These are phyloP conservation scores for Saccharomyces cerevisiae DNA, from an alignment of 805 yeast species.

Conservation along the genomic window DNA sequence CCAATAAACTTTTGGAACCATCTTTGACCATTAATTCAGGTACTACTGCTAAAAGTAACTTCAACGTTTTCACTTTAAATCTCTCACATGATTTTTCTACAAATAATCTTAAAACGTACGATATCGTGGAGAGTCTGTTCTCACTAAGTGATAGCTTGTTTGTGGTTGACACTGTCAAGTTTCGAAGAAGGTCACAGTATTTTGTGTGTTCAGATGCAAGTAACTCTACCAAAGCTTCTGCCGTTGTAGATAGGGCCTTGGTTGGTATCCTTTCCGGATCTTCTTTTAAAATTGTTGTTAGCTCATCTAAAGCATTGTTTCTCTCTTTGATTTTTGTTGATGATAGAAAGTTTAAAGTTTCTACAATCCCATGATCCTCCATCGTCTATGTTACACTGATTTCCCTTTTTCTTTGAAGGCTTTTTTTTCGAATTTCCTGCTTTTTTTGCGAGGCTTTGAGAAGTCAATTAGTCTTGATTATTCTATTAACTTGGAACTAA, in stretches of 20 bases:
- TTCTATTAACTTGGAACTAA: not conserved
- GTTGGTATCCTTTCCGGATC: slow-evolving; percentile 15
- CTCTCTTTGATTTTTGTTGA: slow-evolving; percentile 50
- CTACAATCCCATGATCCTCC: not conserved
- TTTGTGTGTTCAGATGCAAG: slow-evolving; percentile 33
- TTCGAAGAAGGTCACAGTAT: slow-evolving; percentile 8
- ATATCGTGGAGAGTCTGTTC: slow-evolving; percentile 16
- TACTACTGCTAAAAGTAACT: slow-evolving; percentile 14
- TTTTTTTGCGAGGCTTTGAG: not conserved
- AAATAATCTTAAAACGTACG: slow-evolving; percentile 24
- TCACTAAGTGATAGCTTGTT: slow-evolving; percentile 30
- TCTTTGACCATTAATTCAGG: slow-evolving; percentile 19
- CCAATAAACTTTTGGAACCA: slow-evolving; percentile 8
- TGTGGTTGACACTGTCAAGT: slow-evolving; percentile 16
- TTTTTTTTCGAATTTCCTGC: not conserved
- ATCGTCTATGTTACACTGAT: not conserved
- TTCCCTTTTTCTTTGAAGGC: not conserved
- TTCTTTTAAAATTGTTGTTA: slow-evolving; percentile 28
- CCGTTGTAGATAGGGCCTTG: slow-evolving; percentile 15
- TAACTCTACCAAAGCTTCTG: slow-evolving; percentile 25
- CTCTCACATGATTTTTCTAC: slow-evolving; percentile 23
- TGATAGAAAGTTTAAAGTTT: slow-evolving; percentile 25
- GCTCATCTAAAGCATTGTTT: slow-evolving; percentile 39
- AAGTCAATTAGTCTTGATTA: not conserved
- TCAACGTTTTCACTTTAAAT: slow-evolving; percentile 22